Base-by-base conservation (phyloP, 2,329 filamentous ascomycete genomes). In the Exserohilum turcica region DNA sequence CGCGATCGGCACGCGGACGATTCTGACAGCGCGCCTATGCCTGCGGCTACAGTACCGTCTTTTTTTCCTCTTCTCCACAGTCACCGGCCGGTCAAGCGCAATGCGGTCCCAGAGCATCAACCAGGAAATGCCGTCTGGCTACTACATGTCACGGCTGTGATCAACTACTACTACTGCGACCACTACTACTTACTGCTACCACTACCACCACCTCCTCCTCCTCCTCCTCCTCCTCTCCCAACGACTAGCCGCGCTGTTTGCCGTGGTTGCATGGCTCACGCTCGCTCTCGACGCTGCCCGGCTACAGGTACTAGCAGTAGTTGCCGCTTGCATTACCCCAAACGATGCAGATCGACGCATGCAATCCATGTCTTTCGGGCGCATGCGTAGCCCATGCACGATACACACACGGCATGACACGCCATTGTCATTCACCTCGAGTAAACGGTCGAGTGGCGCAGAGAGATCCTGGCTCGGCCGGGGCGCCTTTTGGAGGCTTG, bases 1-100 rank as follows among this genome's bases (percentile, higher is more conserved):
- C 12, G 27, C n/a, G 44, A 48, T 31, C 37, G 35, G 44, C 50
- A 18, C 27, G 27, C 24, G 21, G 44, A 37, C 44, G 27, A 48
- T 35, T 32, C 12, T 52, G 49, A 52, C 50, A 48, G 38, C 50
- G 12, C 44, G 27, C 50, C 37, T 52, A 44, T 44, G 21, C 43
- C 44, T n/a, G n/a, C n/a, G n/a, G n/a, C n/a, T n/a, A n/a, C n/a
- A n/a, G n/a, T 43, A 21, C 40, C 38, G 32, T 52, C 27, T 27
- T n/a, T n/a, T n/a, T n/a, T n/a, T n/a, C n/a, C n/a, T n/a, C n/a
- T 37, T 43, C 44, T 24, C 50, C 44, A 48, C 44, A n/a, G 31
- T 48, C 44, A 48, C 38, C 44, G 44, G 19, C 27, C 37, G 50
- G 38, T 36, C 37, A 48, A 27, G 15, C 32, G 12, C 32, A n/a